phyloP scores from a whole-genome alignment of 1,139 yeast species.

The Taphrina deformans region DNA sequence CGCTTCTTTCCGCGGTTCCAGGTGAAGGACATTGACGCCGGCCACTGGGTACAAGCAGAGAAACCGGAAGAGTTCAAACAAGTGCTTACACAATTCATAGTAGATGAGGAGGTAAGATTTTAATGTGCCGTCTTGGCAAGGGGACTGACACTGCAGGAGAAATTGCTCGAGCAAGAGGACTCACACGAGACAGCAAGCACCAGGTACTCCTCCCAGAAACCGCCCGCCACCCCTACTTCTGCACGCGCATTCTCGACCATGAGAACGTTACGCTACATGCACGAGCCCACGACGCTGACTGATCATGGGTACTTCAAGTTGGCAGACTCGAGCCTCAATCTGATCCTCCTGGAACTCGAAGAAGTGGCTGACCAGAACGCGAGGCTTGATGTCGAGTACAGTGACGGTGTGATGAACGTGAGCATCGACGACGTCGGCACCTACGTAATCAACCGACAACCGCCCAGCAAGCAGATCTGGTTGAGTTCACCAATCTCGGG shows the following conservation, averaged over 20 bases:
- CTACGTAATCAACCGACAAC: slow-evolving; percentile 88
- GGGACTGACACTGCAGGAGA: slow-evolving; percentile 11
- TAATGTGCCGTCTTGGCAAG: background rate
- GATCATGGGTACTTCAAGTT: slow-evolving; percentile 28
- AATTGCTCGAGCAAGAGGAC: slow-evolving; percentile 1
- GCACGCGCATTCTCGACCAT: slow-evolving; percentile 14
- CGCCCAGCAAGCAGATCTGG: slow-evolving; percentile 94
- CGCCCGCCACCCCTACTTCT: background rate
- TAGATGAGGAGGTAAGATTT: slow-evolving; percentile 44
- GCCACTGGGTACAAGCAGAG: slow-evolving; percentile 90
- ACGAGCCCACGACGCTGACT: slow-evolving; percentile 19
- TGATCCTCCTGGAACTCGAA: slow-evolving; percentile 14
- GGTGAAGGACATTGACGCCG: slow-evolving; percentile 71
- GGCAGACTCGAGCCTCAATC: slow-evolving; percentile 23
- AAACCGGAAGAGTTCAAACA: slow-evolving; percentile 69
- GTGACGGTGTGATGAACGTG: slow-evolving; percentile 76
- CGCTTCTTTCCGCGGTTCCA: slow-evolving; percentile 76
- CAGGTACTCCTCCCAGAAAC: background rate
- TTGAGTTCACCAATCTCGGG: slow-evolving; percentile 89
- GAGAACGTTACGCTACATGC: background rate
- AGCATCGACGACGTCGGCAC: slow-evolving; percentile 68
- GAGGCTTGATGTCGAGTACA: slow-evolving; percentile 27
- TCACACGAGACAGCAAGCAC: background rate
- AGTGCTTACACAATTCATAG: slow-evolving; percentile 59
- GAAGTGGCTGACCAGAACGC: slow-evolving; percentile 21